Base-by-base conservation (phyloP, 2,329 filamentous ascomycete genomes). In the Ceratocystiopsis minuta region DNA sequence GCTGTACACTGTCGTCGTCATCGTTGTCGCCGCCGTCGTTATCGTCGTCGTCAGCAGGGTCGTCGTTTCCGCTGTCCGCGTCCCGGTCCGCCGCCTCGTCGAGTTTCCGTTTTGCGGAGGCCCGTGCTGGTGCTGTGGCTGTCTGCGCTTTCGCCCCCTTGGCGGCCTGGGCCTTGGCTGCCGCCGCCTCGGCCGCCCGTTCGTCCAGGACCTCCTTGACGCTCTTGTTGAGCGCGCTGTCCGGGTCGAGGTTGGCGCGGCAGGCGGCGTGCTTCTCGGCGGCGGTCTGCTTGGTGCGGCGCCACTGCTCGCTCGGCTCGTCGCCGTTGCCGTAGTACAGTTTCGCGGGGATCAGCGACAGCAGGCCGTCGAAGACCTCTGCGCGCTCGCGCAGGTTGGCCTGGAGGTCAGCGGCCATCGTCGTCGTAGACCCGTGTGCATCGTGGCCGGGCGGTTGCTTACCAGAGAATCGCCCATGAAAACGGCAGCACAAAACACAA, bases 191-290 rank as follows among this genome's bases (percentile, higher is more conserved):
- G 42, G 76, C 72, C 36, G 70, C 43, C 42, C 71, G 66, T 55
- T 94, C 87, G 51, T 92, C 85, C 75, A 93, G 80, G 47, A 95
- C 76, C 59, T 96, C 87, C 58, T 93, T 88, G 47, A 86, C 88
- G 50, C 77, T 90, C 49, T 65, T 66, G 66, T 92, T 92, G 49
- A 71, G 58, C 47, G 80, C 78, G 54, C 86, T 86, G 50, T 88
- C 84, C 20, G 90, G 88, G 54, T 96, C 84, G 35, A 96, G 71
- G 63, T 95, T 96, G 46, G 81, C 84, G 12, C 45, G 45, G 36
- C 48, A 43, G 13, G 51, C 51, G 14, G 50, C 50, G 56, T 79
- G 73, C 63, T 86, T 86, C 60, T 94, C 73, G 59, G 85, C 81
- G 58, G 93, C 94, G 40, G 85, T 88, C 63, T 96, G 87, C 66